A percentile compares a stretch with the other conserved stretches of the same genome.
Conservation (phyloP, 129 eudicot genomes). For the Arctium minus region DNA sequence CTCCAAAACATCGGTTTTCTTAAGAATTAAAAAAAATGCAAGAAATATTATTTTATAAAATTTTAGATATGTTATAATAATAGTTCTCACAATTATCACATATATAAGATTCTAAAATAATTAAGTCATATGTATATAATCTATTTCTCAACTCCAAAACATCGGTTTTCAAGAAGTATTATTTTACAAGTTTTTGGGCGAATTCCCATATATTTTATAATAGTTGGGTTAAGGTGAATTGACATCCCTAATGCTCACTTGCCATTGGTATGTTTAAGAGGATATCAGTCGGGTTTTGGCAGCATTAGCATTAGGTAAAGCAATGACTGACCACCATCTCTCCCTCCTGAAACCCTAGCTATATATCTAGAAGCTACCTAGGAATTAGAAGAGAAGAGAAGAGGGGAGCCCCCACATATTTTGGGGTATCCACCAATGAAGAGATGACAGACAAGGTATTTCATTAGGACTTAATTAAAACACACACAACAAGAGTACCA, state of each 20-base stretch:
- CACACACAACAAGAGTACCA: slow-evolving; percentile 35
- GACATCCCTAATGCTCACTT: slow-evolving; percentile 14
- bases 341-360: slow-evolving; percentile 14
- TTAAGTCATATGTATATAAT: no score
- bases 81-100: no score
- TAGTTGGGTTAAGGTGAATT: background rate
- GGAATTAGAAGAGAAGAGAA: slow-evolving; percentile 11
- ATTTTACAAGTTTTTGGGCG: no score
- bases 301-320: slow-evolving; percentile 12
- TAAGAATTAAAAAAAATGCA: no score
- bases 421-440: slow-evolving; percentile 25
- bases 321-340: slow-evolving; percentile 7
- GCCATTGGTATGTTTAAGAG: slow-evolving; percentile 9
- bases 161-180: no score
- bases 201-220: background rate
- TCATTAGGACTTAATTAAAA: slow-evolving; percentile 17
- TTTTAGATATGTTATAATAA: no score
- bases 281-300: slow-evolving; percentile 22
- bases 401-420: slow-evolving; percentile 32
- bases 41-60: no score
- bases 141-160: no score
- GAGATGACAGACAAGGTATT: slow-evolving; percentile 33
- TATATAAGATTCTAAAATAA: no score
- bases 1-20: no score
- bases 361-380: slow-evolving; percentile 10